These are phyloP conservation scores for Aspergillus sp. DNA, from an alignment of 2,329 filamentous ascomycete species.

Conservation along the genomic window DNA sequence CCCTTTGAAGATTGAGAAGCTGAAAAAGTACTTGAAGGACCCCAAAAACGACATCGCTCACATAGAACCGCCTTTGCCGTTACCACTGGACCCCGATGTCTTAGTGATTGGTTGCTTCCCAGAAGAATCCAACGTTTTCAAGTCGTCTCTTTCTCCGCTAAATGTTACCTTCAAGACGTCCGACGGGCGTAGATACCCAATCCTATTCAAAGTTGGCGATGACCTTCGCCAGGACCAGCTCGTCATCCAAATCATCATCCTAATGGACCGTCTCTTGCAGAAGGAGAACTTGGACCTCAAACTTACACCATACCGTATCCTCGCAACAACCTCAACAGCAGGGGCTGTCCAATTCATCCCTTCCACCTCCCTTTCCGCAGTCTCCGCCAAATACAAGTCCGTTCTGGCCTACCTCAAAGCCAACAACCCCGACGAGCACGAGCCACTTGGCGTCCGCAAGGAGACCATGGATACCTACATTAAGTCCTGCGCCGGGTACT, in stretches of 20 bases:
- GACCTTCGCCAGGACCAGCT: constrained; percentile 95
- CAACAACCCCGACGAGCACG: constrained; percentile 79
- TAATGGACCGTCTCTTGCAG: constrained; percentile 92
- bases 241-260: constrained; percentile 92
- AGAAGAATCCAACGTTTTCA: constrained; percentile 86
- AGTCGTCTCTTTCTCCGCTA: constrained; percentile 86
- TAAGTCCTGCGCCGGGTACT: constrained; percentile 93
- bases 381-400: constrained; percentile 72
- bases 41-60: constrained; percentile 78
- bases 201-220: constrained; percentile 96
- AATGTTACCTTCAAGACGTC: constrained; percentile 84
- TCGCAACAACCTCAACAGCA: constrained; percentile 82
- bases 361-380: constrained; percentile 74
- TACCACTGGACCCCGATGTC: constrained; percentile 81
- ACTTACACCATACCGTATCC: constrained; percentile 89
- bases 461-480: constrained; percentile 93
- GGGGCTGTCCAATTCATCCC: constrained; percentile 92
- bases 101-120: constrained; percentile 71
- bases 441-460: constrained; percentile 78
- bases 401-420: constrained; percentile 76
- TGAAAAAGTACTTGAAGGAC: constrained; percentile 79
- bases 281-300: constrained; percentile 97
- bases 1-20: constrained; percentile 69
- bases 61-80: constrained; percentile 78
- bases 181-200: constrained; percentile 70